phyloP scores from a whole-genome alignment of 73 alveolate species.

The Durusdinium trenchii region DNA sequence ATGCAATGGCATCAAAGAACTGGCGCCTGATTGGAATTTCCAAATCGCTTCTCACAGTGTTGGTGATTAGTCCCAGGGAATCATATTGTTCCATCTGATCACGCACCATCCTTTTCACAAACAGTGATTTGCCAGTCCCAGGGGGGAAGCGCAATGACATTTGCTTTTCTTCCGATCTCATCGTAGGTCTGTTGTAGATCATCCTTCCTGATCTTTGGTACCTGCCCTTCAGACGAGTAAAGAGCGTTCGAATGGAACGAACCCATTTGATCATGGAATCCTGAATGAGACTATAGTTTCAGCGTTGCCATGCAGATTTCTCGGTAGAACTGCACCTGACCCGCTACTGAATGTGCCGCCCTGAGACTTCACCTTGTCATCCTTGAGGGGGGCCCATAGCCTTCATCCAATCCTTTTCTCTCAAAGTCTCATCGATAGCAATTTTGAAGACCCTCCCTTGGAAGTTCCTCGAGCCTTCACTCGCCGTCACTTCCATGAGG shows the following conservation, averaged over 20 bases:
- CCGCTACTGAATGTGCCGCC: not conserved
- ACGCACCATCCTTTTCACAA: too few relatives aligned
- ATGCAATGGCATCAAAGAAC: too few relatives aligned
- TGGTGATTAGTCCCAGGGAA: too few relatives aligned
- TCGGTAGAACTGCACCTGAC: not conserved
- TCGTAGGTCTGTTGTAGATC: too few relatives aligned
- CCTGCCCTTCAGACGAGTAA: not conserved
- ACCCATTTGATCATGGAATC: too few relatives aligned
- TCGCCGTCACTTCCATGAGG: not conserved
- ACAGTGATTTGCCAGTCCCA: too few relatives aligned
- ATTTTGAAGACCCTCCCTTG: not conserved
- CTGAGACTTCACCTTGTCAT: not conserved
- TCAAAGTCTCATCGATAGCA: not conserved
- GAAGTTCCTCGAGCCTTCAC: not conserved
- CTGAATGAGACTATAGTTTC: not conserved
- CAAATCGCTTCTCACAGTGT: too few relatives aligned
- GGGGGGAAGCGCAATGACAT: too few relatives aligned
- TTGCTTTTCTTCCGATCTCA: too few relatives aligned
- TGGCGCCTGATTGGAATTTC: too few relatives aligned
- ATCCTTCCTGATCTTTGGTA: too few relatives aligned
- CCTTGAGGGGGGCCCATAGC: not conserved
- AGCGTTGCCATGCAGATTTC: not conserved
- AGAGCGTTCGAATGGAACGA: not conserved
- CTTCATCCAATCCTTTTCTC: not conserved
- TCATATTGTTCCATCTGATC: too few relatives aligned